Base-by-base conservation (phyloP, 2,329 filamentous ascomycete species). In the Trichophaea hybrida region DNA sequence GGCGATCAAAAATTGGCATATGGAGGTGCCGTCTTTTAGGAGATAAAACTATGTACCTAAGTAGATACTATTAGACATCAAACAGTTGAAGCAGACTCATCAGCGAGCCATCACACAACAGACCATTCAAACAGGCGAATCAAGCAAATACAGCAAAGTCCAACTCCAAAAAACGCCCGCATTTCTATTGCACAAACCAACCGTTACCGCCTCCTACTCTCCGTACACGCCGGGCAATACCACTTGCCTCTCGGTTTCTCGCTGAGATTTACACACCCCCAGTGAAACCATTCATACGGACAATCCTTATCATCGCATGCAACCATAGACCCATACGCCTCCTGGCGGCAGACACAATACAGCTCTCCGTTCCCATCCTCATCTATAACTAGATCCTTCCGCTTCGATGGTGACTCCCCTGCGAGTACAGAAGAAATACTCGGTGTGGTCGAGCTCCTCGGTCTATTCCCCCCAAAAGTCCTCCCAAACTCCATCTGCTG, bases 261-360 rank as follows among this genome's bases (percentile, higher is more conserved):
- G 72, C 82, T 84, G 35, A 85, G 75, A 17, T 81, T 80, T 54
- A 85, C 82, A 67, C 82, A 85, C 61, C 73, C 82, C 85, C 86
- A 93, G 73, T 93, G 87, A 71, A 93, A 93, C 87, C 87, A 93
- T 73, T 93, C 86, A 69, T 81, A 86, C 51, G 83, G 82, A 72
- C 87, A 93, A 65, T 83, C 78, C 59, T 85, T 82, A 71, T 91
- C 91, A 74, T 93, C 87, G 74, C 87, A 93, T 34, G 86, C 87
- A 64, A 93, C 86, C 87, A 93, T 93, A 69, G 91, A 85, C 62
- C 87, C 87, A 69, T 86, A 89, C 72, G 84, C 88, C 65, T 90
- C 84, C 68, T 85, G 85, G 71, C 90, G 84, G 72, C 87, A 93
- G 33, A 84, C 77, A 73, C 87, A 93, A 73, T 93, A 93, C 71